These are phyloP conservation scores for Kuraishia hungarica DNA, from an alignment of 805 yeast species.

Conservation along the genomic window DNA sequence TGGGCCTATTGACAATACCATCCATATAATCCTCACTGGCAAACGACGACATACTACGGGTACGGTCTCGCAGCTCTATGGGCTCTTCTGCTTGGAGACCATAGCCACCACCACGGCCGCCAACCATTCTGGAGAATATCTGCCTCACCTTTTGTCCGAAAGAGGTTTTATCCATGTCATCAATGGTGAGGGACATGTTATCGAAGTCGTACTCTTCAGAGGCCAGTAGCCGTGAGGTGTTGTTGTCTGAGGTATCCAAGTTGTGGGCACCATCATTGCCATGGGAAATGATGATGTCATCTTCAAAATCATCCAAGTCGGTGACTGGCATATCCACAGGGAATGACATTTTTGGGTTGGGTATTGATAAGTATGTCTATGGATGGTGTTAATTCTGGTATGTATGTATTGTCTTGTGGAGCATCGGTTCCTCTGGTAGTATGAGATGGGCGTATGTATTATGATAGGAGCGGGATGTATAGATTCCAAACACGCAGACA, in stretches of 20 bases:
- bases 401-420: too few relatives aligned
- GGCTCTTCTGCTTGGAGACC: constrained; percentile 11
- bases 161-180: constrained; percentile 5
- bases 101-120: not conserved
- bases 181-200: not conserved
- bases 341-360: constrained; percentile 4
- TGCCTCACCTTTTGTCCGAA: constrained; percentile 7
- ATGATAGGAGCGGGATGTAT: too few relatives aligned
- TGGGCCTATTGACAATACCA: not conserved
- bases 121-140: not conserved
- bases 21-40: constrained; percentile 9
- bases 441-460: too few relatives aligned
- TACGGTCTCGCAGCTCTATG: constrained; percentile 19
- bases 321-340: constrained; percentile 47
- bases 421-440: too few relatives aligned
- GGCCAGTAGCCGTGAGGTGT: constrained; percentile 1
- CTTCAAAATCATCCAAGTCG: constrained; percentile 36
- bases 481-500: too few relatives aligned
- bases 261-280: not conserved
- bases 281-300: constrained; percentile 12
- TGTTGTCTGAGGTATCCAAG: not conserved
- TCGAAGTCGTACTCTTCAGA: not conserved
- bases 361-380: too few relatives aligned
- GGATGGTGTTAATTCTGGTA: too few relatives aligned
- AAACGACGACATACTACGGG: constrained; percentile 13